Base-by-base conservation (phyloP, 768 basidiomycete species). In the Floccularia luteovirens region DNA sequence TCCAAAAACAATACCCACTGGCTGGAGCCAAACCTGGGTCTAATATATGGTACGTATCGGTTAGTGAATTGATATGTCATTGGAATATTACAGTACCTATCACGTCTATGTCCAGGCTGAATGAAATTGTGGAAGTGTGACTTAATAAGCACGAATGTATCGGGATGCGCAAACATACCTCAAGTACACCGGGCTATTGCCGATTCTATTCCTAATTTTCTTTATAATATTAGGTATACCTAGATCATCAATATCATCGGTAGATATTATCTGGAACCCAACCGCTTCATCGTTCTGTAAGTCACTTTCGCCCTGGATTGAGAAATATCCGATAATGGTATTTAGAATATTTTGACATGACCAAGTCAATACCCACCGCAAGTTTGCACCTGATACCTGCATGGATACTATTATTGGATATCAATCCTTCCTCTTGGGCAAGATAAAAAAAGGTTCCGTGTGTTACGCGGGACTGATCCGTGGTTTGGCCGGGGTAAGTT, bases 401-500 rank as follows among this genome's bases (percentile, higher is more conserved):
- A 54, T 93, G 91, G 20, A 93, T 77, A 45, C 84, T 89, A 14
- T 74, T 72, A 49, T 86, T 81, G 21, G 77, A 66, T 43, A 93
- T 72, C 28, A 90, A 67, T 1, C 85, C 84, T 54, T 90, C 86
- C 49, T 86, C 72, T 19, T 72, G 70, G 0, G 91, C 91, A 25
- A 85, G 56, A 57, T 78, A 75, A 64, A 92, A 93, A 66, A 90
- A 92, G 1, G 83, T 85, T 40, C 90, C 90, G 49, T 93, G 90
- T 0, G 79, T 91, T 28, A 90, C 65, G 43, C 67, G 78, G 35
- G 77, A 80, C 57, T 79, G 81, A 28, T 69, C 72, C 16, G 74
- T 74, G 13, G 54, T 73, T 28, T 74, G 72, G 43, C 82, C 79
- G 24, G 46, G 73, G 59, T 70, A 92, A 24, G 53, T 58, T 41